Evolutionary conservation across 1,139 yeast species (phyloP), one percentile per base, ranked within the genome.

Genomic region (Sugiyamaella neomexicana): DNA sequence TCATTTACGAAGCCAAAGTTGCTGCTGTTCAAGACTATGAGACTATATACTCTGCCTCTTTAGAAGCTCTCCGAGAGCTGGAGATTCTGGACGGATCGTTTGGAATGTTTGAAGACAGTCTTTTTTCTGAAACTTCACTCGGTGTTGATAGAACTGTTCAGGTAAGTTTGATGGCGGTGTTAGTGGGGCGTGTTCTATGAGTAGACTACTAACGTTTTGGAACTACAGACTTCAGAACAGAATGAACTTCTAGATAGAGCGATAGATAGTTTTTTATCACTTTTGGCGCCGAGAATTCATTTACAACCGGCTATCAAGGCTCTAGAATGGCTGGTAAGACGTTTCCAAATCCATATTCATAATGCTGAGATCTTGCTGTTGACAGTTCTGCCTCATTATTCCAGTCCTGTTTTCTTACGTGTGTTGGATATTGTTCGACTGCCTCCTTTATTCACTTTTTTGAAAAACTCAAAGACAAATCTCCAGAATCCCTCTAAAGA

Each of bases 21-120:
- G 99, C 99, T 25, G 88, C 96, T 9, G 80, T 91, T 38, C 99
- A 95, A 74, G 99, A 95, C 69, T 90, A 82, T 67, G 97, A 90
- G 65, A 78, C 85, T 53, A 83, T 93, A 58, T 88, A 80, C 67
- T 81, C 84, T 54, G 80, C 82, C 55, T 87, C 95, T 2, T 65
- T 80, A 7, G 95, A 86, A 58, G 97, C 96, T 0, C 77, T 90
- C 51, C 82, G 82, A 39, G 95, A 89, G 62, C 76, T 93, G 52
- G 80, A 80, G 50, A 74, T 78, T 15, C 71, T 91, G 20, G 97
- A 93, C 65, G 77, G 81, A n/a, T 79, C 93, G 56, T 91, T 93
- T 68, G 68, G 75, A 7, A 80, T 80, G 59, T 93, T 93, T 68
- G 80, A 79, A 61, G 77, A 76, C 56, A 81, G 96, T 3, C 73